These are phyloP conservation scores for Exophiala viscosa DNA, from an alignment of 2,329 filamentous ascomycete species.

Conservation along the genomic window DNA sequence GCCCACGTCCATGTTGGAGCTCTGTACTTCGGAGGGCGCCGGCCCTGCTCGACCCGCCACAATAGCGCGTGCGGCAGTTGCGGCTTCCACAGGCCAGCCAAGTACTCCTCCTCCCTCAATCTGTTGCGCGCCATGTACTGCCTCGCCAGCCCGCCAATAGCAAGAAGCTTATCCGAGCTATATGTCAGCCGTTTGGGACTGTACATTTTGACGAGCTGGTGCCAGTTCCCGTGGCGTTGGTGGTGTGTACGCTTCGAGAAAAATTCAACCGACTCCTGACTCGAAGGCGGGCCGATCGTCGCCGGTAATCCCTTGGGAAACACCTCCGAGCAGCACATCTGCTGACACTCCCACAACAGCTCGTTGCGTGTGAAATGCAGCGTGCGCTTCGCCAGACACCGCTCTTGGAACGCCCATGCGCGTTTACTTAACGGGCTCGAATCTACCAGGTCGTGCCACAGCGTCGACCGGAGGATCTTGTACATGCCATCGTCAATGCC, in stretches of 20 bases:
- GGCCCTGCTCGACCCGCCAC: slow-evolving; percentile 25
- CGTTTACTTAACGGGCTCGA: slow-evolving; percentile 26
- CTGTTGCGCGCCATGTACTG: slow-evolving; percentile 28
- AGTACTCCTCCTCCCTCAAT: slow-evolving; percentile 24
- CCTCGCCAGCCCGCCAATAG: slow-evolving; percentile 24
- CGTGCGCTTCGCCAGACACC: slow-evolving; percentile 30
- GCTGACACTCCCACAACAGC: slow-evolving; percentile 32
- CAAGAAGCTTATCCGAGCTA: slow-evolving; percentile 27
- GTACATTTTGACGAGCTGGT: slow-evolving; percentile 29
- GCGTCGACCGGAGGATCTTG: slow-evolving; percentile 27
- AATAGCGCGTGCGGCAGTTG: slow-evolving; percentile 26
- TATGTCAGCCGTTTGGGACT: slow-evolving; percentile 25
- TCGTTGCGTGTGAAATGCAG: slow-evolving; percentile 30
- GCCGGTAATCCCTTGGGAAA: slow-evolving; percentile 29
- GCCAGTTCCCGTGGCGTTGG: slow-evolving; percentile 28
- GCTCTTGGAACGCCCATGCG: slow-evolving; percentile 30
- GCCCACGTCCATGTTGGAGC: slow-evolving; percentile 30
- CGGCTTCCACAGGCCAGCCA: slow-evolving; percentile 27
- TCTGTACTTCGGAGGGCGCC: slow-evolving; percentile 23
- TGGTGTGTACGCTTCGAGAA: slow-evolving; percentile 29
- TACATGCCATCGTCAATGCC: slow-evolving; percentile 28
- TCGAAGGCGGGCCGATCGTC: slow-evolving; percentile 21
- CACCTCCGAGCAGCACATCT: slow-evolving; percentile 29
- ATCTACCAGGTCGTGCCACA: slow-evolving; percentile 29
- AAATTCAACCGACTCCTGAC: slow-evolving; percentile 18